Evolutionary conservation across 345 rosid species (phyloP).

Genomic region (Physaria fendleri): DNA sequence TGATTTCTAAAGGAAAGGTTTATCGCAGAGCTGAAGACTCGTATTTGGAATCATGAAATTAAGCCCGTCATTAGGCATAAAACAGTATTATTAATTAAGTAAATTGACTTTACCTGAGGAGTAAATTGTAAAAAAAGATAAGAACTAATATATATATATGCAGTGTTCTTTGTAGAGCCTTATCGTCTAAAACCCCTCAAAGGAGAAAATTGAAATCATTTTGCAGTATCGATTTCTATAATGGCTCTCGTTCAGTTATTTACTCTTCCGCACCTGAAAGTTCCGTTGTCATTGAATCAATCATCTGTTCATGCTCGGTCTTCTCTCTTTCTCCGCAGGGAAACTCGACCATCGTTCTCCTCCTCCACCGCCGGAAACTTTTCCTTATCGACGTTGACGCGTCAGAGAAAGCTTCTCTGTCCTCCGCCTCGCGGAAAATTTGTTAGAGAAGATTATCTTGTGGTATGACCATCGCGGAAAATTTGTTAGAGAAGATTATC

Average conservation of each 20-base stretch:
- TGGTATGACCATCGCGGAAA: constrained; percentile 67
- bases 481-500: constrained; percentile 71
- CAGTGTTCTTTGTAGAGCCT: constrained; percentile 2
- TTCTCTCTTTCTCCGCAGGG: constrained; percentile 7
- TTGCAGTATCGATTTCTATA: neutral
- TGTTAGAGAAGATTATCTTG: constrained; percentile 79
- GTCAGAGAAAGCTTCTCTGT: constrained; percentile 52
- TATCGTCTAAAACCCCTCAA: constrained; percentile 16
- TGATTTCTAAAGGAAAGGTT: neutral
- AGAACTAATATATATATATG: neutral
- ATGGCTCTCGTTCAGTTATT: constrained; percentile 58
- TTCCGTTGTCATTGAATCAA: constrained; percentile 24
- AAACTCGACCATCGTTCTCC: constrained; percentile 30
- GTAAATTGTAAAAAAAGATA: neutral
- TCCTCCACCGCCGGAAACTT: constrained; percentile 21
- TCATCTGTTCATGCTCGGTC: constrained; percentile 30
- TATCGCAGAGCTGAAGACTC: neutral
- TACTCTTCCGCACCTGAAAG: constrained; percentile 1
- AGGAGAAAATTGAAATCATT: neutral
- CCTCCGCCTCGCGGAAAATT: constrained; percentile 69
- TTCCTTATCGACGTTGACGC: constrained; percentile 42
- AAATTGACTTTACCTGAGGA: neutral
- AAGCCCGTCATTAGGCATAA: neutral
- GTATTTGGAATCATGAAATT: neutral
- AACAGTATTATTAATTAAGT: neutral